A percentile compares a stretch with the other conserved stretches of the same genome.
These are phyloP conservation scores for Globisporangium middletonii DNA, from an alignment of 352 stramenopile species.

Conservation along the genomic window DNA sequence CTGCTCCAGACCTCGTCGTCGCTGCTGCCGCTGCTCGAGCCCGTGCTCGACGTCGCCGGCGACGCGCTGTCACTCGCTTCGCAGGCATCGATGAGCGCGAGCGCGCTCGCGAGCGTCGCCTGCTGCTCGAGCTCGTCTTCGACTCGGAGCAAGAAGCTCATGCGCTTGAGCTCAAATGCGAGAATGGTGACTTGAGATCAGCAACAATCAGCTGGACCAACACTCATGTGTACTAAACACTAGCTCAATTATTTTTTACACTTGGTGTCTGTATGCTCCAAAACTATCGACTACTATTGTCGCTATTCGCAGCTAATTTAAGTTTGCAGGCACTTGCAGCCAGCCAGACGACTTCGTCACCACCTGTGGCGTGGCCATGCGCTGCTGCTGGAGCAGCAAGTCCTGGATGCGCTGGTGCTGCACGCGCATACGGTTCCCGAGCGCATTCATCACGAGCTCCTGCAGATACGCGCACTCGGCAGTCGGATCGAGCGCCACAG, in stretches of 20 bases:
- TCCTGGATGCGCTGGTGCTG: constrained; percentile 12
- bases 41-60: neutral
- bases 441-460: constrained; percentile 11
- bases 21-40: constrained; percentile 2
- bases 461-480: constrained; percentile 8
- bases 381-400: constrained; percentile 1
- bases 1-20: constrained; percentile 1
- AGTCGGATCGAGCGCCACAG: neutral
- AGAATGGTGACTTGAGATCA: neutral
- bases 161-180: neutral
- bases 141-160: constrained; percentile 6
- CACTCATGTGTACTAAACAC: neutral
- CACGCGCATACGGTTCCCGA: constrained; percentile 11
- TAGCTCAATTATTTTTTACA: neutral
- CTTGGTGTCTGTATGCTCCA: constrained; percentile 1
- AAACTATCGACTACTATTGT: too few species aligned
- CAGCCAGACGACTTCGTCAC: too few species aligned
- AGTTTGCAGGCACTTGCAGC: neutral
- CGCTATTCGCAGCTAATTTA: neutral
- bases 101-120: constrained; percentile 11
- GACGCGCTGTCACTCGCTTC: neutral
- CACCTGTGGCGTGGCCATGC: neutral
- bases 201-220: neutral
- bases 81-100: constrained; percentile 20
- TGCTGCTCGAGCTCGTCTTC: constrained; percentile 5